Evolutionary conservation across 148 eudicot species (phyloP).

Genomic region (Camellia lanceoleosa): DNA sequence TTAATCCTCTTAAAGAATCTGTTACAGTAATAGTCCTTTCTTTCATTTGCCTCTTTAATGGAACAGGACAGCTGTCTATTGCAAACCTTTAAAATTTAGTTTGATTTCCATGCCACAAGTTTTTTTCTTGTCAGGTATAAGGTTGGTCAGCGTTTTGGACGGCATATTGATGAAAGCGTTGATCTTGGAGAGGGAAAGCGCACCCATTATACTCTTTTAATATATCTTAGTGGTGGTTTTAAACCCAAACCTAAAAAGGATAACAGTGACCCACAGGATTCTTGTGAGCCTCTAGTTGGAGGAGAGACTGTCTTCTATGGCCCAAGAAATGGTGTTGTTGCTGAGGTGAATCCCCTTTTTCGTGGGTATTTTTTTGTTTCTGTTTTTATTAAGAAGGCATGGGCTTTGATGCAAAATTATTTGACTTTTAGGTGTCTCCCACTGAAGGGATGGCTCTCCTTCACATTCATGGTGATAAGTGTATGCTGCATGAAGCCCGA

Average conservation of each 20-base stretch:
- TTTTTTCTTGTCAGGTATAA: slow-evolving; percentile 56
- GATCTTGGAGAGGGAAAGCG: slow-evolving; percentile 75
- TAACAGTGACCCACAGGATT: slow-evolving; percentile 30
- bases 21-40: neutral
- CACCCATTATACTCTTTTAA: slow-evolving; percentile 72
- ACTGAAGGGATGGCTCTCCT: slow-evolving; percentile 89
- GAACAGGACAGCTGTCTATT: neutral
- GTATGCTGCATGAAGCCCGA: slow-evolving; percentile 96
- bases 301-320: slow-evolving; percentile 98
- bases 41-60: neutral
- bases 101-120: neutral
- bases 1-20: neutral
- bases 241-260: slow-evolving; percentile 54
- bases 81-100: neutral
- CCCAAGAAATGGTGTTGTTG: slow-evolving; percentile 65
- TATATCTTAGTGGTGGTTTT: slow-evolving; percentile 74
- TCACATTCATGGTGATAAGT: slow-evolving; percentile 84
- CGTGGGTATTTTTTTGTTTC: neutral
- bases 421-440: slow-evolving; percentile 65
- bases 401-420: slow-evolving; percentile 6
- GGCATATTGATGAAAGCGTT: slow-evolving; percentile 89
- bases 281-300: slow-evolving; percentile 66
- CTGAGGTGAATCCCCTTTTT: slow-evolving; percentile 54
- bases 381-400: neutral
- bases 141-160: slow-evolving; percentile 86